phyloP scores from a whole-genome alignment of 169 alveolate genomes.

The Plasmodium chabaudi region DNA sequence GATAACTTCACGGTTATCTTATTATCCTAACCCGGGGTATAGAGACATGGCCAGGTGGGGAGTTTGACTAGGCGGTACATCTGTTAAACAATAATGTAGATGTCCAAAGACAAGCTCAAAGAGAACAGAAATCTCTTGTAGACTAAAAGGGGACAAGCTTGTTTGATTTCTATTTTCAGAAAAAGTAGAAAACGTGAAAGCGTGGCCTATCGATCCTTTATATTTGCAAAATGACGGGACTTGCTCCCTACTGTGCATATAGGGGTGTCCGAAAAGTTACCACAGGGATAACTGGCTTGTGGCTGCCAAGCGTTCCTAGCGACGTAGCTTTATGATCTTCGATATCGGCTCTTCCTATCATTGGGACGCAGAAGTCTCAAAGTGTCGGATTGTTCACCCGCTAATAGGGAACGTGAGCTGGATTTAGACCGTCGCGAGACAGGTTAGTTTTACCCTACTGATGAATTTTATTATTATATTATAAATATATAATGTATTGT shows the following conservation, averaged over 20 bases:
- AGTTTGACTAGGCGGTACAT: slow-evolving; percentile 96
- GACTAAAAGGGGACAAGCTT: slow-evolving; percentile 94
- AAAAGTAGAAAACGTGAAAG: slow-evolving; percentile 93
- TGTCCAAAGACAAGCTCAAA: slow-evolving; percentile 94
- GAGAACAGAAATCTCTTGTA: slow-evolving; percentile 95
- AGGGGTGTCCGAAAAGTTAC: slow-evolving; percentile 68
- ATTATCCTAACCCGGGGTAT: slow-evolving; percentile 78
- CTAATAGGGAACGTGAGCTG: slow-evolving; percentile 84
- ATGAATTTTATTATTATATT: slow-evolving; percentile 80
- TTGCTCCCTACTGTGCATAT: slow-evolving; percentile 32
- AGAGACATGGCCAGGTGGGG: slow-evolving; percentile 95
- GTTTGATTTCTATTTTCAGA: slow-evolving; percentile 93
- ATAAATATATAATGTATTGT: slow-evolving; percentile 57
- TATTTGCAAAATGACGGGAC: slow-evolving; percentile 26
- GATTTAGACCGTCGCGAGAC: slow-evolving; percentile 95
- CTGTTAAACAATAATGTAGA: slow-evolving; percentile 93
- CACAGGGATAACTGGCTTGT: slow-evolving; percentile 86
- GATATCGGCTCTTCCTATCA: slow-evolving; percentile 88
- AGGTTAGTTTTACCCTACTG: slow-evolving; percentile 95
- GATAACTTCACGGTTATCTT: no score
- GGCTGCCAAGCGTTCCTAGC: slow-evolving; percentile 96
- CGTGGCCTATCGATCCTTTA: slow-evolving; percentile 88
- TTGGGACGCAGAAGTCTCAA: slow-evolving; percentile 86
- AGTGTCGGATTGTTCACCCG: slow-evolving; percentile 87
- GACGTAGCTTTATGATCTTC: slow-evolving; percentile 92